Base-by-base conservation (phyloP, 1,284 basidiomycete genomes). In the Ganoderma leucocontextum region DNA sequence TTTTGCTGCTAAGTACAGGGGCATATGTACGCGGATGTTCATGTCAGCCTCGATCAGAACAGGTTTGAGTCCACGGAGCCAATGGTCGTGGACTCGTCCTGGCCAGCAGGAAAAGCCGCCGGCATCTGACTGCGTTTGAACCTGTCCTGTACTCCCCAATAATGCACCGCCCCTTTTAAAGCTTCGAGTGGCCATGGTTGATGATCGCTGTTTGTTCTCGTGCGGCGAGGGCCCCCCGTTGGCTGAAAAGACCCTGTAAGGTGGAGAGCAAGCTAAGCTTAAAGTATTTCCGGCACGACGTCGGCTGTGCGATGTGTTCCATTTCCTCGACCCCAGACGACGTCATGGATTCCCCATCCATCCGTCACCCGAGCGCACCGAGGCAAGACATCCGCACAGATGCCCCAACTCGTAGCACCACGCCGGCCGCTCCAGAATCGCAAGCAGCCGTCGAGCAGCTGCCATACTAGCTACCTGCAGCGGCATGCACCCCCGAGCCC, bases 361-460 rank as follows among this genome's bases (percentile, higher is more conserved):
- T 17, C 35, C 35, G 36, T 39, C 57, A 39, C 38, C 58, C 58
- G 58, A 39, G 38, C 38, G 38, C 38, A 41, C 36, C 58, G 58
- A 38, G 33, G 58, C 38, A 39, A 9, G 36, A 39, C 38, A 60
- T n/a, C 47, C 47, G 47, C 47, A 25, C 22, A 49, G 47, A 49
- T 49, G 47, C 47, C 47, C 47, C 47, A 49, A 9, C 22, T 49
- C 22, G 4, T 25, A 10, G 6, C 44, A 47, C n/a, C 44, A 47
- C 44, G 19, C 44, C 19, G 35, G 19, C 57, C 36, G n/a, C n/a
- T 49, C 47, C 57, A 58, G 36, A 58, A 58, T 58, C 17, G 22
- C 36, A 36, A 17, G 10, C 35, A 10, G 35, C n/a, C 19, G 19
- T 33, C 57, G 19, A 35, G 57, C 55, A 38, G 35, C 52, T 25